Evolutionary conservation across 495 filamentous ascomycete species (phyloP), one percentile per base, ranked within the genome.

Genomic region (Pseudotulostoma volvatum): DNA sequence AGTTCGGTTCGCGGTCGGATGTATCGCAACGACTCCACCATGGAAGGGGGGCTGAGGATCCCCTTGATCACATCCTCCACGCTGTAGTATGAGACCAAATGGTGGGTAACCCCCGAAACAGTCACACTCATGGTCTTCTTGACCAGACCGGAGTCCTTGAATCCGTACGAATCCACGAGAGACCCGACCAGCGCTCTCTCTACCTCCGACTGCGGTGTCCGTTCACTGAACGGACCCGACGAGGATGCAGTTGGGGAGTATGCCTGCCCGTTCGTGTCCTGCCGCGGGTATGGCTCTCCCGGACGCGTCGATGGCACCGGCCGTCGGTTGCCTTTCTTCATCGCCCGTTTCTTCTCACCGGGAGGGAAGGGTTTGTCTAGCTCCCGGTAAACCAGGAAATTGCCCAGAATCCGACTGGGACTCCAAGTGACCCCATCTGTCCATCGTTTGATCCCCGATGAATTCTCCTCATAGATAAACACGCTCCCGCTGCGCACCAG

Each of bases 111-210:
- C 5, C 74, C 74, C 13, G 73, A 57, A 33, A 81, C 69, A 2
- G 68, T 76, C 18, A 94, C 71, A 40, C 76, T 84, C 52, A 93
- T 82, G 0, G 86, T 93, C 67, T 93, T 94, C 63, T 95, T 95
- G 18, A 93, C 73, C 40, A 94, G 55, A 0, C 86, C 86, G 1
- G 76, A 71, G 31, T 76, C 68, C 58, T 85, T 88, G 68, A 93
- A 94, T 16, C 74, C 76, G 53, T 93, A 93, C 0, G 79, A 84
- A 55, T 93, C 84, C 2, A 82, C 67, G 18, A 93, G 66, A 5
- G 84, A 93, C 19, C 86, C 86, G 25, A 90, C 72, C 40, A 85
- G 62, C 3, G 71, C 66, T 14, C 86, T 70, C 39, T 86, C 78
- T 31, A 68, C 50, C 40, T 72, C 75, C 20, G 60, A 61, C 40